A percentile compares a stretch with the other conserved stretches of the same genome.
These are phyloP conservation scores for Lipomyces anomalus DNA, from an alignment of 805 yeast genomes.

Conservation along the genomic window DNA sequence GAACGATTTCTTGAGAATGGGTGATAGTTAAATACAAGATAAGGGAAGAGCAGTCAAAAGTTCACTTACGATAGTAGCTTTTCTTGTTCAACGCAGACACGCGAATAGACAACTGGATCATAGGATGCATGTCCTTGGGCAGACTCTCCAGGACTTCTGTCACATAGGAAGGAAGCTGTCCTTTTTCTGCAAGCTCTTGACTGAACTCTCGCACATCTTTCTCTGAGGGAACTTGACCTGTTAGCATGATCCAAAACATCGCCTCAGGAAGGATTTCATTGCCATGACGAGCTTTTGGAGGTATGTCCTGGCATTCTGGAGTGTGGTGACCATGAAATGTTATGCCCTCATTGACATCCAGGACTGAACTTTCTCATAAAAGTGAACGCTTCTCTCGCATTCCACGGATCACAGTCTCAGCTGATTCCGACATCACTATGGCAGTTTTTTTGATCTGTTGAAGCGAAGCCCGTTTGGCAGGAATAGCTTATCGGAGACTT, in stretches of 20 bases:
- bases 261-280: constrained; percentile 64
- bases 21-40: too few species aligned
- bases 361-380: constrained; percentile 75
- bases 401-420: constrained; percentile 54
- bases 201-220: constrained; percentile 53
- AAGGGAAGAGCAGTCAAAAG: too few species aligned
- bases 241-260: constrained; percentile 70
- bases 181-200: constrained; percentile 58
- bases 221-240: constrained; percentile 64
- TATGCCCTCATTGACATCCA: constrained; percentile 72
- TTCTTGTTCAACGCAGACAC: constrained; percentile 67
- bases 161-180: constrained; percentile 59
- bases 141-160: constrained; percentile 54
- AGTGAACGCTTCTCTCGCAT: constrained; percentile 73
- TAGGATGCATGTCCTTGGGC: constrained; percentile 70
- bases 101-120: constrained; percentile 77
- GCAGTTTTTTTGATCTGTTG: constrained; percentile 38
- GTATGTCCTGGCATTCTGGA: constrained; percentile 58
- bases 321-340: constrained; percentile 74
- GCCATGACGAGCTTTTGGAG: constrained; percentile 53
- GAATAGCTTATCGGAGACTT: constrained; percentile 38
- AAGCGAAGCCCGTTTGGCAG: constrained; percentile 40
- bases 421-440: constrained; percentile 40
- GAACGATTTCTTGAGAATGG: too few species aligned
- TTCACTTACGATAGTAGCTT: too few species aligned